Base-by-base conservation (phyloP, 176 grass and related monocot genomes). In the Alopecurus myosuroides region DNA sequence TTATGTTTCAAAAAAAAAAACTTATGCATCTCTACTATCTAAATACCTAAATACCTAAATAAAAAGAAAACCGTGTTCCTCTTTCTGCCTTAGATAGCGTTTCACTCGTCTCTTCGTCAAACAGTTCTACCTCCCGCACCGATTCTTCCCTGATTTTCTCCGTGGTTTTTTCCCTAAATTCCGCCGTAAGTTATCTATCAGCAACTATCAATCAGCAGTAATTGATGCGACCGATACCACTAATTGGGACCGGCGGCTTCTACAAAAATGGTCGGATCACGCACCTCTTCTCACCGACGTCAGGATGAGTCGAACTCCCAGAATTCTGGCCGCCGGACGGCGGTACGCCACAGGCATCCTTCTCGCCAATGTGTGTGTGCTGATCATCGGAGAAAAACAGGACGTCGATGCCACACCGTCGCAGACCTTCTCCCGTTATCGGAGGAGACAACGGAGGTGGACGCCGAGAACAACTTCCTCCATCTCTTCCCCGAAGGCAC, bases 401-500 rank as follows among this genome's bases (percentile, higher is more conserved):
- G 80, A 55, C 40, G 44, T 15, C 61, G 30, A 5, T 17, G 40
- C 6, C 23, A 18, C 13, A 37, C 28, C 80, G 69, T 11, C 63
- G 11, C 26, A 74, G n/a, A 85, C 91, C 20, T 82, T 87, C 58
- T 91, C 92, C 88, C 83, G 10, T 94, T 94, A 81, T 75, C 94
- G 39, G 84, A 94, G 5, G 90, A 97, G 80, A 97, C 95, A 1
- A 82, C 63, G 4, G 92, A 97, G 34, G 69, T 23, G 0, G 80
- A 90, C 22, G 42, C 84, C 3, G 90, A 97, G 88, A 66, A 94
- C 88, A 97, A 97, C 75, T 97, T 97, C 89, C 88, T 91, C 11
- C 95, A 94, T 87, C 92, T 94, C 37, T 88, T 94, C 31, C 95
- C 90, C 4, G 95, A 97, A 55, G 95, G 88, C n/a, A 76, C 80